phyloP scores from a whole-genome alignment of 2,329 filamentous ascomycete species.

The Colletotrichum graminicola region DNA sequence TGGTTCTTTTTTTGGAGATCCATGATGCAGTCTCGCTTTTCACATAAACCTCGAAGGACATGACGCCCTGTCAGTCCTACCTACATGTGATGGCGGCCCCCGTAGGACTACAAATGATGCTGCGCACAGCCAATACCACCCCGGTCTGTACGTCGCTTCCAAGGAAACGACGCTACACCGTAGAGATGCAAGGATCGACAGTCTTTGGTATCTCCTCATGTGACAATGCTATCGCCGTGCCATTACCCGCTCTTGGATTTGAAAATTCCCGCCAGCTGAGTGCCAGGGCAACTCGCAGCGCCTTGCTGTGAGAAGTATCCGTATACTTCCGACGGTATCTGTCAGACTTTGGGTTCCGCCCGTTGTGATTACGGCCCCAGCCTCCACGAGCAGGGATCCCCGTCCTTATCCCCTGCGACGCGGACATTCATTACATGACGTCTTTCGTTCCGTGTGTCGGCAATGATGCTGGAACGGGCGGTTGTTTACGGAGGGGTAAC shows the following conservation, averaged over 20 bases:
- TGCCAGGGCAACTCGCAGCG: neutral
- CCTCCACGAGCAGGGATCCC: constrained; percentile 5
- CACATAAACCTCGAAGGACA: neutral
- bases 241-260: neutral
- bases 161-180: neutral
- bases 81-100: neutral
- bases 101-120: neutral
- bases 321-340: constrained; percentile 19
- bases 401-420: neutral
- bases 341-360: constrained; percentile 9
- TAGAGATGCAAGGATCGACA: constrained; percentile 17
- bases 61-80: too few relatives aligned
- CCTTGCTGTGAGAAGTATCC: constrained; percentile 2
- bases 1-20: neutral
- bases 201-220: neutral
- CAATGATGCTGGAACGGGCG: constrained; percentile 11
- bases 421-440: neutral
- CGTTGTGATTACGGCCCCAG: constrained; percentile 25
- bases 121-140: neutral
- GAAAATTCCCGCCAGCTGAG: neutral
- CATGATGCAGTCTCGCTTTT: constrained; percentile 16
- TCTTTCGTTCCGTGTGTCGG: constrained; percentile 13
- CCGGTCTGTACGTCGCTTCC: neutral
- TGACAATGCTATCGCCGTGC: neutral
- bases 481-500: neutral